A percentile compares a stretch with the other conserved stretches of the same genome.
Conservation (phyloP, 768 basidiomycete species). For the Favolaschia claudopus region DNA sequence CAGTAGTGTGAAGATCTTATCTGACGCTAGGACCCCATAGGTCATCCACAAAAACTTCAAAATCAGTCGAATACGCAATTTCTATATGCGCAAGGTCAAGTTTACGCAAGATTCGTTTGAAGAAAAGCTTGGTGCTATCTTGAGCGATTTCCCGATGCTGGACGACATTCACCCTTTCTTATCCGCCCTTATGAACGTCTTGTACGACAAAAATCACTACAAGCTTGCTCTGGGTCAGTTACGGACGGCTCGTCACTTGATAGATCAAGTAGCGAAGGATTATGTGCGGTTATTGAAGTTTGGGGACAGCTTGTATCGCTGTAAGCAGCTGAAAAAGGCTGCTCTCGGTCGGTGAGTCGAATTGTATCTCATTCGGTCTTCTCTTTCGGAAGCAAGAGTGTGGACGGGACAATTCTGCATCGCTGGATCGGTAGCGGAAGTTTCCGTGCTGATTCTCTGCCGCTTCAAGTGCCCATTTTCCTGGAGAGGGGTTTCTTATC, state of each 20-base stretch:
- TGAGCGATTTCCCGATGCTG: constrained; percentile 96
- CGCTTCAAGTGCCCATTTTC: no score
- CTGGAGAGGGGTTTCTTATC: no score
- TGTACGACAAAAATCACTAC: constrained; percentile 99
- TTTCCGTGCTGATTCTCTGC: no score
- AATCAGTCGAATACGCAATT: constrained; percentile 96
- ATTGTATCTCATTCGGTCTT: not conserved
- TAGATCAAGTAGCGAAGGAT: constrained; percentile 97
- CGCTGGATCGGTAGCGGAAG: no score
- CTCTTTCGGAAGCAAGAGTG: no score
- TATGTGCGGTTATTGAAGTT: constrained; percentile 97
- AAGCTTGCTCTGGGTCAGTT: constrained; percentile 98
- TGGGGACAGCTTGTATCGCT: constrained; percentile 96
- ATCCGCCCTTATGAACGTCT: constrained; percentile 93
- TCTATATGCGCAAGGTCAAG: constrained; percentile 99
- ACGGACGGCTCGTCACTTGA: constrained; percentile 93
- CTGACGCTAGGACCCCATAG: constrained; percentile 47
- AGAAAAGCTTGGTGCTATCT: constrained; percentile 91
- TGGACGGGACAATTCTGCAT: no score
- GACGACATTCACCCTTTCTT: constrained; percentile 98
- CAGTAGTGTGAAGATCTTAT: not conserved
- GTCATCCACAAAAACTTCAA: constrained; percentile 99
- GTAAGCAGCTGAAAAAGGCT: constrained; percentile 97
- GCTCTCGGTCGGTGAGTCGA: constrained; percentile 89
- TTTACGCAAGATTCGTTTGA: constrained; percentile 98